Conservation (phyloP, 345 rosid genomes). For the Hypericum perforatum region DNA sequence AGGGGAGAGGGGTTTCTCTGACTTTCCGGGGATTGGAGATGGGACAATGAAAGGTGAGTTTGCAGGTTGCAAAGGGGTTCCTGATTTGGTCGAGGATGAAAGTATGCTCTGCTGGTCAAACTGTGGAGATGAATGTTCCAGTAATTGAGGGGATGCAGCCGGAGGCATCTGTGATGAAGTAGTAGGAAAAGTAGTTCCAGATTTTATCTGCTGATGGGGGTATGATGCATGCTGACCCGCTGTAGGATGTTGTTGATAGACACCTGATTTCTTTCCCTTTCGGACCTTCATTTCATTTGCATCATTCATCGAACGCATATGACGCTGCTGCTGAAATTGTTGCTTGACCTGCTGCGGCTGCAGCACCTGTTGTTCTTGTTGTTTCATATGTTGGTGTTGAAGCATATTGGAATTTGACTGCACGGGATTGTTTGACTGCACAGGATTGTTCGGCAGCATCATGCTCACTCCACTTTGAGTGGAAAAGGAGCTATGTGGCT, state of each 20-base stretch:
- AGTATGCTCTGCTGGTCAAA: slow-evolving; percentile 69
- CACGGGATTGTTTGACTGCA: slow-evolving; percentile 52
- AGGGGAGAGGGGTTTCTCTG: slow-evolving; percentile 67
- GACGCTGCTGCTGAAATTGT: slow-evolving; percentile 24
- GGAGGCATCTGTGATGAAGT: slow-evolving; percentile 72
- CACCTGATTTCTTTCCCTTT: slow-evolving; percentile 63
- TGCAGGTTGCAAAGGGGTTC: slow-evolving; percentile 78
- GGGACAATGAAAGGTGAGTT: slow-evolving; percentile 75
- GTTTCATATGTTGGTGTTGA: slow-evolving; percentile 46
- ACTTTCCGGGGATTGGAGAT: slow-evolving; percentile 80
- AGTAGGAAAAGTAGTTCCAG: slow-evolving; percentile 52
- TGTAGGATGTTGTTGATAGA: slow-evolving; percentile 57
- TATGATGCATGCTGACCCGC: slow-evolving; percentile 53
- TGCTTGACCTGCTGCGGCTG: slow-evolving; percentile 53
- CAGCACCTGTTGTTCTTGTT: slow-evolving; percentile 37
- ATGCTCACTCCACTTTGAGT: slow-evolving; percentile 53
- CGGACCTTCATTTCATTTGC: slow-evolving; percentile 56
- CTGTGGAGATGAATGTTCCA: slow-evolving; percentile 81
- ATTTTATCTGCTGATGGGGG: slow-evolving; percentile 60
- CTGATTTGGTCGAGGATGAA: slow-evolving; percentile 44
- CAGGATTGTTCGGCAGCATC: slow-evolving; percentile 47
- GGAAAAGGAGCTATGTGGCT: slow-evolving; percentile 43
- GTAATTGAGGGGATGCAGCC: slow-evolving; percentile 69
- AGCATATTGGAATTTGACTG: slow-evolving; percentile 63
- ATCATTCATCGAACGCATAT: slow-evolving; percentile 63